Conservation (phyloP, 1,139 yeast species). For the Pichia sp. region DNA sequence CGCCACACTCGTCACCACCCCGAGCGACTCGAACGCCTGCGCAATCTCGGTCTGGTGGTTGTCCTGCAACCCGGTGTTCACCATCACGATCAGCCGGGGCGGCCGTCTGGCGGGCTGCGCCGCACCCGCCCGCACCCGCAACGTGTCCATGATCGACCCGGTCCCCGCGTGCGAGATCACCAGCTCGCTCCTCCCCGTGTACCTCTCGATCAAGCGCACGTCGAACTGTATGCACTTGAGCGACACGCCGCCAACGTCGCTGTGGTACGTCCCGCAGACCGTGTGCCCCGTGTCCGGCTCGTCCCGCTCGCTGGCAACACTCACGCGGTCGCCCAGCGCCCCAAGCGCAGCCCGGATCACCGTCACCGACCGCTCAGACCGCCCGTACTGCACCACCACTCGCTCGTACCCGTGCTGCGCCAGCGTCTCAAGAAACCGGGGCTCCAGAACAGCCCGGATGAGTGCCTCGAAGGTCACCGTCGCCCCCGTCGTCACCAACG, state of each 20-base stretch:
- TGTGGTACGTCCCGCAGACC: not conserved
- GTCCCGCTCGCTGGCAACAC: not conserved
- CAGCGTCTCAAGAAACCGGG: constrained; percentile 38
- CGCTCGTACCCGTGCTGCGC: constrained; percentile 35
- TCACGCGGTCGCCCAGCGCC: not conserved
- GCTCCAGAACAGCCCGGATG: constrained; percentile 39
- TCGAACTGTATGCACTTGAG: constrained; percentile 49
- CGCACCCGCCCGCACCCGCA: constrained; percentile 37
- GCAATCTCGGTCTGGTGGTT: constrained; percentile 87
- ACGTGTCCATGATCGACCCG: constrained; percentile 80
- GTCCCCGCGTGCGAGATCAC: constrained; percentile 92
- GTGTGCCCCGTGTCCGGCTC: not conserved
- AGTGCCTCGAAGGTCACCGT: constrained; percentile 69
- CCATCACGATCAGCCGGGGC: constrained; percentile 55
- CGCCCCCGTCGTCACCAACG: constrained; percentile 77
- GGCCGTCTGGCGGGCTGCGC: not conserved
- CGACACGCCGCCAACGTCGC: not conserved
- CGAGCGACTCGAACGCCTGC: constrained; percentile 41
- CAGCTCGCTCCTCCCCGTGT: constrained; percentile 29
- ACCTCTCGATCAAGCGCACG: constrained; percentile 36
- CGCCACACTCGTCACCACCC: constrained; percentile 32
- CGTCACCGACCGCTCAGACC: constrained; percentile 31
- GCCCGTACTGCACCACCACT: constrained; percentile 69
- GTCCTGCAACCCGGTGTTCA: constrained; percentile 69
- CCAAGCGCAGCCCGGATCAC: constrained; percentile 15